Evolutionary conservation across 768 basidiomycete genomes (phyloP).

Genomic region (Rhizopogon vulgaris): DNA sequence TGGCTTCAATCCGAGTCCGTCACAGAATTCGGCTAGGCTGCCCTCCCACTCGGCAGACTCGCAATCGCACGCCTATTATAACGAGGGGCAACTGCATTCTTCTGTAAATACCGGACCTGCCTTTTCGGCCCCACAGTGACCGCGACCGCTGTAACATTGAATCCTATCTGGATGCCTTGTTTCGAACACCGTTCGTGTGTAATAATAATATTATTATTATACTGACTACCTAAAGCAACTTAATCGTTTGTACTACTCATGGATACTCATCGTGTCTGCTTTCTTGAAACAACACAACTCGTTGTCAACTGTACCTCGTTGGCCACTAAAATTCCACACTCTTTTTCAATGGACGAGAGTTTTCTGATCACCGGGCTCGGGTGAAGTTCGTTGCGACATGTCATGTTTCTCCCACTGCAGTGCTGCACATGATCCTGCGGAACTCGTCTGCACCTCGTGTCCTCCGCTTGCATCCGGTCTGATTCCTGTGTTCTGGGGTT

Average conservation of each 20-base stretch:
- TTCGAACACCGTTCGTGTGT: slow-evolving; percentile 21
- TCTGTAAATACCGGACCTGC: slow-evolving; percentile 22
- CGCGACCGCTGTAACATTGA: slow-evolving; percentile 1
- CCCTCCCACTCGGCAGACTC: slow-evolving; percentile 19
- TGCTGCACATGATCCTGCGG: slow-evolving; percentile 13
- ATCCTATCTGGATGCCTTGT: slow-evolving; percentile 4
- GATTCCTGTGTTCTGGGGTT: slow-evolving; percentile 8
- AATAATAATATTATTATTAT: slow-evolving; percentile 29
- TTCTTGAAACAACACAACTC: slow-evolving; percentile 21
- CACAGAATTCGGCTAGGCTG: slow-evolving; percentile 24
- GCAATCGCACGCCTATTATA: slow-evolving; percentile 24
- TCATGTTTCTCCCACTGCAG: slow-evolving; percentile 12
- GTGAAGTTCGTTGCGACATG: slow-evolving; percentile 11
- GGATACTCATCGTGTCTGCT: slow-evolving; percentile 5
- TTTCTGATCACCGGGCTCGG: slow-evolving; percentile 17
- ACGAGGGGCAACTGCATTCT: slow-evolving; percentile 21
- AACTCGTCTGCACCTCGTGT: slow-evolving; percentile 17
- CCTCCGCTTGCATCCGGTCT: slow-evolving; percentile 16
- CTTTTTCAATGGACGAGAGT: slow-evolving; percentile 14
- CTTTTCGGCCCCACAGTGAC: slow-evolving; percentile 25
- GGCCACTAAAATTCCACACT: slow-evolving; percentile 11
- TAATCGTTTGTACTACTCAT: slow-evolving; percentile 15
- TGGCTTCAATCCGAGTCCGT: slow-evolving; percentile 23
- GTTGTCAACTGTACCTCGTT: slow-evolving; percentile 7
- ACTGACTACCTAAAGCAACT: slow-evolving; percentile 25